phyloP scores from a whole-genome alignment of 2,329 filamentous ascomycete species.

The Penicillium expansum region DNA sequence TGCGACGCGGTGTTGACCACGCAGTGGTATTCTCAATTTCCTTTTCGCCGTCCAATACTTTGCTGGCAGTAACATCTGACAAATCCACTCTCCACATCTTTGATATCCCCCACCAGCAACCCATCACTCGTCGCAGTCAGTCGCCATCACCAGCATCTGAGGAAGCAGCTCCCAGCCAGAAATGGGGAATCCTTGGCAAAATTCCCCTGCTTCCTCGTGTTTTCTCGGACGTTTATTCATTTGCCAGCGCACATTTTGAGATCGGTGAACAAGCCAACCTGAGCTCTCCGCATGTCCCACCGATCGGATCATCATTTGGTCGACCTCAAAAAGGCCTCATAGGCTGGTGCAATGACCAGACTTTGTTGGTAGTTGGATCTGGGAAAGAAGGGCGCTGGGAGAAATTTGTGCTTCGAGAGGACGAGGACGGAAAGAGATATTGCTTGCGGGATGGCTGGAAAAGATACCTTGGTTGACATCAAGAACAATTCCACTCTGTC shows the following conservation, averaged over 20 bases:
- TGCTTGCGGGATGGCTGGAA: slow-evolving; percentile 78
- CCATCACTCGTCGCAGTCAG: slow-evolving; percentile 34
- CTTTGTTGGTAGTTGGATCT: slow-evolving; percentile 72
- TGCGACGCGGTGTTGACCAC: slow-evolving; percentile 83
- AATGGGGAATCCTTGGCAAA: slow-evolving; percentile 82
- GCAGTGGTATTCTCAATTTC: slow-evolving; percentile 83
- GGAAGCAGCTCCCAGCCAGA: slow-evolving; percentile 58
- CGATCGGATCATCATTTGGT: slow-evolving; percentile 53
- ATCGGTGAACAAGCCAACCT: slow-evolving; percentile 68
- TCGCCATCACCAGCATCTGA: slow-evolving; percentile 34
- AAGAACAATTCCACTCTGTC: background rate
- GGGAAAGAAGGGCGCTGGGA: slow-evolving; percentile 84
- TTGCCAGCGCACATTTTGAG: slow-evolving; percentile 76
- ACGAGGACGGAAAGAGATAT: slow-evolving; percentile 64
- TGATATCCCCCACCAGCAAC: slow-evolving; percentile 62
- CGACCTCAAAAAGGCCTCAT: slow-evolving; percentile 76
- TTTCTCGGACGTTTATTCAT: slow-evolving; percentile 88
- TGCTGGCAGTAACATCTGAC: slow-evolving; percentile 90
- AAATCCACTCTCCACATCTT: slow-evolving; percentile 96
- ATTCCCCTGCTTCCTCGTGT: slow-evolving; percentile 80
- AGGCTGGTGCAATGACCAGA: slow-evolving; percentile 76
- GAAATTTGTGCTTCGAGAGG: slow-evolving; percentile 71
- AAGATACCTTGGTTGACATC: slow-evolving; percentile 59
- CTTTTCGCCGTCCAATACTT: slow-evolving; percentile 76
- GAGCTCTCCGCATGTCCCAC: slow-evolving; percentile 44